Conservation (phyloP, 1,139 yeast species). For the Lodderomyces pseudojiufengensis region DNA sequence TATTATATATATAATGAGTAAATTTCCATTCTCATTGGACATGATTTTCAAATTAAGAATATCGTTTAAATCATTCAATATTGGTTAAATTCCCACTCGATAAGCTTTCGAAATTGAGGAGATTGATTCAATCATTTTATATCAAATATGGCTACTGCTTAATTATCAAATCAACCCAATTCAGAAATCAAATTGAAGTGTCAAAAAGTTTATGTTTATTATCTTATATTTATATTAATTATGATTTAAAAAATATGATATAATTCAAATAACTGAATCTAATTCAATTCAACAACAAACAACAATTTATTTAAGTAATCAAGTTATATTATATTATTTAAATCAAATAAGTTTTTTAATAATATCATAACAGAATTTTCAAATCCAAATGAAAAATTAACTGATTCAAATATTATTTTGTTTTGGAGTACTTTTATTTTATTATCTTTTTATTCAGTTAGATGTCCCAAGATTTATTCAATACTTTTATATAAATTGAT, state of each 20-base stretch:
- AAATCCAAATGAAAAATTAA: conserved; percentile 18
- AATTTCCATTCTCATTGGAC: too few relatives aligned
- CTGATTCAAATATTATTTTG: conserved; percentile 24
- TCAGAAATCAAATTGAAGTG: conserved; percentile 34
- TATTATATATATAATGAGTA: too few relatives aligned
- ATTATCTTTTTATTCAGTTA: conserved; percentile 35
- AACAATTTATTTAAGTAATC: conserved; percentile 23
- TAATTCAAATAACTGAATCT: conserved; percentile 5
- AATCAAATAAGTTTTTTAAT: conserved; percentile 43
- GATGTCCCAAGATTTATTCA: conserved; percentile 37
- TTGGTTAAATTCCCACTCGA: too few relatives aligned
- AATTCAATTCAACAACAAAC: conserved; percentile 4
- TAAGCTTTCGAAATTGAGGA: too few relatives aligned
- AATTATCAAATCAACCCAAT: not conserved
- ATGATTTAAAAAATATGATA: conserved; percentile 19
- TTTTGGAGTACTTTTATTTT: conserved; percentile 45
- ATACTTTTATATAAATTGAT: conserved; percentile 29
- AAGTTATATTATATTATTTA: conserved; percentile 42
- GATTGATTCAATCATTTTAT: too few relatives aligned
- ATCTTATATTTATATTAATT: conserved; percentile 28
- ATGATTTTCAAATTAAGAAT: too few relatives aligned
- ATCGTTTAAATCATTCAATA: too few relatives aligned
- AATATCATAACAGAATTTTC: conserved; percentile 19
- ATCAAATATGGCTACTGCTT: conserved; percentile 3
- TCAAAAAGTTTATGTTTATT: conserved; percentile 31